These are phyloP conservation scores for Pseudonectria foliicola DNA, from an alignment of 2,329 filamentous ascomycete genomes.

Conservation along the genomic window DNA sequence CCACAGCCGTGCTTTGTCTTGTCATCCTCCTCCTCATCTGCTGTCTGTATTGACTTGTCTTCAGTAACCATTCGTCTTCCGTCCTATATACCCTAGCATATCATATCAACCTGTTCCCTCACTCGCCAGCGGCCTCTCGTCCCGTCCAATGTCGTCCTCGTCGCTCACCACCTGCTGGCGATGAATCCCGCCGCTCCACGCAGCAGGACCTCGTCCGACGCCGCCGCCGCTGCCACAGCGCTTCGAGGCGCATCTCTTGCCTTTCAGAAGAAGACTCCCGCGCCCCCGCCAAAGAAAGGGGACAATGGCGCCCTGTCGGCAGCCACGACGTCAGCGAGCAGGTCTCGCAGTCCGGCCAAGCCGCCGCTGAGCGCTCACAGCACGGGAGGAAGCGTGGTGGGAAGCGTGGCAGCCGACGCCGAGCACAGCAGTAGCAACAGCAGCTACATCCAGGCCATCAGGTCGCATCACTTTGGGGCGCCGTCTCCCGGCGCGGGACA, in stretches of 20 bases:
- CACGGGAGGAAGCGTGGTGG: constrained; percentile 31
- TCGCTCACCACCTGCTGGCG: constrained; percentile 12
- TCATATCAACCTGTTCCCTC: neutral
- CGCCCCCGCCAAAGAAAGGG: constrained; percentile 15
- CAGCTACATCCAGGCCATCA: constrained; percentile 13
- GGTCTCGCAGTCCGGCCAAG: constrained; percentile 19
- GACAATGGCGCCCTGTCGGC: constrained; percentile 37
- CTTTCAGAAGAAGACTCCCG: constrained; percentile 36
- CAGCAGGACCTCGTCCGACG: constrained; percentile 23
- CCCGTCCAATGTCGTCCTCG: constrained; percentile 9
- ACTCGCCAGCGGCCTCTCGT: neutral
- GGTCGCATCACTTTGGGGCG: constrained; percentile 19
- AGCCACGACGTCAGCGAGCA: constrained; percentile 32
- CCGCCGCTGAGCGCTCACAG: constrained; percentile 28
- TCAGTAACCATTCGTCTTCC: no score
- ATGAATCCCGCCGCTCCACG: constrained; percentile 29
- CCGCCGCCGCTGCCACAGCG: constrained; percentile 36
- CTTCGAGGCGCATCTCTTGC: constrained; percentile 49
- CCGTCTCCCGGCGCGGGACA: constrained; percentile 9
- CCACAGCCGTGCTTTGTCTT: no score
- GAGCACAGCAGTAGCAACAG: constrained; percentile 13
- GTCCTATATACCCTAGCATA: no score
- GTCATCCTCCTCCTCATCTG: no score
- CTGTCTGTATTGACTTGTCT: no score
- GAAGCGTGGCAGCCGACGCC: no score